Evolutionary conservation across 176 grass and related monocot genomes (phyloP).

Genomic region (Eleusine indica): DNA sequence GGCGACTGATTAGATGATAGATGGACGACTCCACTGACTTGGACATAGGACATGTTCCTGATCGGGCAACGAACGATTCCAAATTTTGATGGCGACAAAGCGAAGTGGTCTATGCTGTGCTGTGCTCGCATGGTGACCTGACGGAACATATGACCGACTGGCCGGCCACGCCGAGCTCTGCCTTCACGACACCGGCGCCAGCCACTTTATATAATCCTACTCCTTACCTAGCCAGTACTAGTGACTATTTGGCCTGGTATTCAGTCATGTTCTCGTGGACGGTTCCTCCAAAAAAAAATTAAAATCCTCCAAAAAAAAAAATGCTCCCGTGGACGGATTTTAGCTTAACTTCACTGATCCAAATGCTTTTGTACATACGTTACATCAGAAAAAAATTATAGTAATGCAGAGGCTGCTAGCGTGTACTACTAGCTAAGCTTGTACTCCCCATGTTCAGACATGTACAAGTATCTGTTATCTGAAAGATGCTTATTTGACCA

Average conservation of each 20-base stretch:
- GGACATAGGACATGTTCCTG: neutral
- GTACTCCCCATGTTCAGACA: slow-evolving; percentile 1
- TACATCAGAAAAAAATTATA: neutral
- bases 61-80: neutral
- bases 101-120: neutral
- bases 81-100: slow-evolving; percentile 12
- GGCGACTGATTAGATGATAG: neutral
- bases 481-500: neutral
- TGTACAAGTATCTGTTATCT: no score
- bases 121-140: neutral
- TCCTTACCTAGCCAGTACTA: no score
- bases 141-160: neutral
- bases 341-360: neutral
- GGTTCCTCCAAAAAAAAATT: no score
- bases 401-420: neutral
- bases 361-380: neutral
- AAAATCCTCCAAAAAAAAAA: no score
- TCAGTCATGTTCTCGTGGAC: slow-evolving; percentile 14
- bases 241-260: neutral
- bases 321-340: neutral
- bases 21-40: neutral
- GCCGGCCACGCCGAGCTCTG: neutral
- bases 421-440: neutral
- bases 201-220: neutral
- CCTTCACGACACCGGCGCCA: slow-evolving; percentile 39